Base-by-base conservation (phyloP, 495 filamentous ascomycete species). In the Astrothelium macrocarpum region DNA sequence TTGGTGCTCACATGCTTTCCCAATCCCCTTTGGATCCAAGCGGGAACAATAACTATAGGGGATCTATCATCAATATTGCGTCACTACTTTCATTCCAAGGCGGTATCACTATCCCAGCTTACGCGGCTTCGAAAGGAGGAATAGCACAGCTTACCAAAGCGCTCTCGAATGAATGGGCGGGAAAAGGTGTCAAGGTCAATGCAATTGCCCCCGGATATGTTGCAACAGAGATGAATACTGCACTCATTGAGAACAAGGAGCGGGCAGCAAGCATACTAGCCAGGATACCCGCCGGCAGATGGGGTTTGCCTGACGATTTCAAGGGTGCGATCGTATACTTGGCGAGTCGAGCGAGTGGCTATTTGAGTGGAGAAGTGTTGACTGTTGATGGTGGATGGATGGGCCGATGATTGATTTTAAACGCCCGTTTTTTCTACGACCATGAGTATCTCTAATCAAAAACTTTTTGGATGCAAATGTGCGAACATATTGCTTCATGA, bases 341-440 rank as follows among this genome's bases (percentile, higher is more conserved):
- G 63, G 90, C 90, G 16, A 86, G 86, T 73, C 79, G 74, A 70
- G 89, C 87, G 34, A 90, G 89, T 69, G 81, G 74, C 31, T 96
- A 96, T 78, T 87, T 97, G 12, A 88, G 81, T 62, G 92, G 91
- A 0, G 88, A 93, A 69, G 78, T 88, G 0, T 65, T 96, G 64
- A 85, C 88, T 4, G 89, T 96, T 53, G 91, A 96, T 78, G 92
- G 92, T 29, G 91, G 92, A 39, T 95, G 91, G 90, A 95, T 96
- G 91, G 90, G 90, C 9, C 78, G 90, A 78, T 95, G 77, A 75
- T 23, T 1, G n/a, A n/a, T n/a, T n/a, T n/a, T n/a, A n/a, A n/a
- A n/a, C n/a, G n/a, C n/a, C n/a, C n/a, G n/a, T n/a, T n/a, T n/a
- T n/a, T n/a, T n/a, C n/a, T n/a, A n/a, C n/a, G n/a, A n/a, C n/a